A percentile compares a stretch with the other conserved stretches of the same genome.
Conservation (phyloP, 75 land plant genomes). For the Pseudotsuga menziesii region DNA sequence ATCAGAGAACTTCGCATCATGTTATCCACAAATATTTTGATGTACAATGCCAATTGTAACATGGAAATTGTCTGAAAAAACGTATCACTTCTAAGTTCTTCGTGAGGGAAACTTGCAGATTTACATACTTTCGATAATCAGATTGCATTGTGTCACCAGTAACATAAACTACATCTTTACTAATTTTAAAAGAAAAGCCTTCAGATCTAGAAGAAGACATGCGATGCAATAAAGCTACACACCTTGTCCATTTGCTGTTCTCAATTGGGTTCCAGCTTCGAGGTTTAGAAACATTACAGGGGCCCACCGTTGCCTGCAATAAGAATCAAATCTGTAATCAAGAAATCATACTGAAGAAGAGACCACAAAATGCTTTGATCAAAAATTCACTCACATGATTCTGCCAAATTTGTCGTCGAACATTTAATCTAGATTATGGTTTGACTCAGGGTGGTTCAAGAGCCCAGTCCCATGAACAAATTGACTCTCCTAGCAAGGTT, state of each 20-base stretch:
- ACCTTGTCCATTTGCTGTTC: conserved; percentile 92
- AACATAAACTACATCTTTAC: background rate
- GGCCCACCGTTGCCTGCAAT: conserved; percentile 90
- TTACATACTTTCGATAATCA: background rate
- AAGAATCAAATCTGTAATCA: background rate
- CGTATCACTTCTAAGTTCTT: background rate
- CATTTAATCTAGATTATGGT: background rate
- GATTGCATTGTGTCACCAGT: background rate
- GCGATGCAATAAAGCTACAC: background rate
- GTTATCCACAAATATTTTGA: too few species aligned
- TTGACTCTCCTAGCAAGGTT: background rate
- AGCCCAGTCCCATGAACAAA: background rate
- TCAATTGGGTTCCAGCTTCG: conserved; percentile 82
- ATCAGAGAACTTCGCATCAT: background rate
- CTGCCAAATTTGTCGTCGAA: background rate
- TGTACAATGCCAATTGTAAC: too few species aligned
- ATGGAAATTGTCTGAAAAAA: too few species aligned
- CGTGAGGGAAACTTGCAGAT: background rate
- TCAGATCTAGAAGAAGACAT: background rate
- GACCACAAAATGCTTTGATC: background rate
- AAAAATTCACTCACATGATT: too few species aligned
- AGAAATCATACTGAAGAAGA: background rate
- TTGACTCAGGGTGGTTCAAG: background rate
- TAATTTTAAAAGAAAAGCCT: background rate
- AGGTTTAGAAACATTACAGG: conserved; percentile 78